Base-by-base conservation (phyloP, 108 stramenopile genomes). In the Aurantiochytrium sp. region DNA sequence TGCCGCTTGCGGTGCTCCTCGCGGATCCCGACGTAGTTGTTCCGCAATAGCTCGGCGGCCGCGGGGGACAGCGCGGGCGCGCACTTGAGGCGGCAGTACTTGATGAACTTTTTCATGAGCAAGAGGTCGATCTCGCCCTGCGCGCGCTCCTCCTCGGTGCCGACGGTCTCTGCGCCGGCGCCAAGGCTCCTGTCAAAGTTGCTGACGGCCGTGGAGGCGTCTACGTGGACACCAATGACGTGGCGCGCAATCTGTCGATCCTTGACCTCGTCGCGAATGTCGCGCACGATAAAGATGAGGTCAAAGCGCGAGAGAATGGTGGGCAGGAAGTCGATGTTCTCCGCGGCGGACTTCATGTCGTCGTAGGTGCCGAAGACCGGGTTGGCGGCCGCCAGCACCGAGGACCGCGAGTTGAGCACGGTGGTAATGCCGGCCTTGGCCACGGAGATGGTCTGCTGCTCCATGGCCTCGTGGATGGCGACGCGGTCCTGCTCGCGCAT, bases 391-490 rank as follows among this genome's bases (percentile, higher is more conserved):
- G 99, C 99, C 8, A 99, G 91, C 21, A 99, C 98, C 22, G 95
- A 93, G 36, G 94, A 86, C 32, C 97, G 93, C 31, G 93, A 94
- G 90, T 98, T 98, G n/a, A 99, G 93, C 1, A 98, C 97, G 4
- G 97, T 98, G 21, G 97, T 97, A 89, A 99, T 99, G 24, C 98
- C 99, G 1, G 98, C 98, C 91, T 99, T 99, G 65, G 98, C 99
- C 37, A 99, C 91, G 68, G 96, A 96, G 45, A 99, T 98, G n/a
- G 99, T 99, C 89, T 99, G 99, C 89, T 99, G 99, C 91, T 99
- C 99, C 99, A 99, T 99, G 32, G 98, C 99, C 91, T 99, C 97
- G 90, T 99, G 99, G 73, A 99, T 98, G 30, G 98, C 99, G 24
- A 98, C 98, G 31, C 99, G 94, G 92, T 98, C 98, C 32, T 95